A percentile compares a stretch with the other conserved stretches of the same genome.
phyloP scores from a whole-genome alignment of 805 yeast species.

The Jamesozyma rosinii region DNA sequence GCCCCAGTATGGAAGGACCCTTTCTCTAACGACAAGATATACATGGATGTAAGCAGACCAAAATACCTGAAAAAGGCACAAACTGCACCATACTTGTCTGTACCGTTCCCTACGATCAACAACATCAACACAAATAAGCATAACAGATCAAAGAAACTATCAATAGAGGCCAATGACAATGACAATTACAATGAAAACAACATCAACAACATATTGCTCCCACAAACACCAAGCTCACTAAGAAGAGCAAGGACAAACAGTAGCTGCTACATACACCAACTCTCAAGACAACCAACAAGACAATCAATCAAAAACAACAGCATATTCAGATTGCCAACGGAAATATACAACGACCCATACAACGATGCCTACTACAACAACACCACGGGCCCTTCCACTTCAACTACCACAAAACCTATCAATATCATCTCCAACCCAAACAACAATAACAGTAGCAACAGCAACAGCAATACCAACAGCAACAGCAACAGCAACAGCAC shows the following conservation, averaged over 20 bases:
- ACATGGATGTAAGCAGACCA: neutral
- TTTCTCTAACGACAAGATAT: constrained; percentile 1
- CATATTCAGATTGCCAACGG: neutral
- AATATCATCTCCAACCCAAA: too few relatives aligned
- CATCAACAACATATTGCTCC: too few relatives aligned
- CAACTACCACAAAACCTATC: too few relatives aligned
- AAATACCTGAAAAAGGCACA: neutral
- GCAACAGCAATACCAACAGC: neutral
- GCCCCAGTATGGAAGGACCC: constrained; percentile 5
- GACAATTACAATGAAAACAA: neutral
- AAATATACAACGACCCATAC: neutral
- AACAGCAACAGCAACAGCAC: neutral
- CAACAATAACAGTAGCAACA: neutral
- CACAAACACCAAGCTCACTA: neutral
- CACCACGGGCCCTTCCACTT: too few relatives aligned
- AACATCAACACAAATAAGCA: too few relatives aligned
- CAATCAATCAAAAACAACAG: neutral
- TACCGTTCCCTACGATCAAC: neutral
- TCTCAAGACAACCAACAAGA: constrained; percentile 4
- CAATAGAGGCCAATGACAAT: neutral
- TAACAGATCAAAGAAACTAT: too few relatives aligned
- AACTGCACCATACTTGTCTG: neutral
- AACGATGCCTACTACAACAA: neutral
- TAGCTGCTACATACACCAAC: constrained; percentile 6
- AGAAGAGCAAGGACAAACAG: constrained; percentile 8